Base-by-base conservation (phyloP, 2,329 filamentous ascomycete species). In the Ceratocystis cubensis region DNA sequence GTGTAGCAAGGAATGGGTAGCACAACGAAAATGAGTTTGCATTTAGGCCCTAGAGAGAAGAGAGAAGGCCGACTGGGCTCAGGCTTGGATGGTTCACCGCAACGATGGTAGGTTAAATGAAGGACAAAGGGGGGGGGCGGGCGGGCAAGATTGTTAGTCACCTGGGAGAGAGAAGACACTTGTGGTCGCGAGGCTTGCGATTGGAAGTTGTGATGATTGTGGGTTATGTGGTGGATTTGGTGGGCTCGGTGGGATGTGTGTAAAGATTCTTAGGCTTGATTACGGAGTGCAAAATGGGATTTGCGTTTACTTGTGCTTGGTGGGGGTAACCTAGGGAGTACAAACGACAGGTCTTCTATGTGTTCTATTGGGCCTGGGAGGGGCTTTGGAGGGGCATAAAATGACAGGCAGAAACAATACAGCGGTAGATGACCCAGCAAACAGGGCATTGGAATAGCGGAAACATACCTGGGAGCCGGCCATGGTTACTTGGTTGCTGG, bases 401-500 rank as follows among this genome's bases (percentile, higher is more conserved):
- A 53, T 25, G 37, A 56, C 37, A 56, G 33, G 20, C 15, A 44
- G 7, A 20, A 50, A 13, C 28, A 45, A 22, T 22, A 17, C n/a
- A n/a, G 46, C 46, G 10, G 37, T 15, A 22, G 48, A 25, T 20
- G 20, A 8, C 15, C 17, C 15, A 28, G 41, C 1, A 33, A 45
- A 25, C 4, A 41, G 37, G 37, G 41, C 22, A 15, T 20, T 48
- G 1, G 10, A 33, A 6, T 41, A 44, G 20, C n/a, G 13, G 20
- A 17, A 20, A 63, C 61, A n/a, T 65, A 68, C 63, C 63, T 63
- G 63, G n/a, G 59, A 63, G 63, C 63, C 59, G 50, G 63, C 15
- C 66, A 68, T 67, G 44, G 15, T 10, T 15, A 6, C n/a, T 45
- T 41, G 37, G 13, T 41, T 41, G 37, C 37, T 15, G 37, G 37